A percentile compares a stretch with the other conserved stretches of the same genome.
Evolutionary conservation across 345 rosid genomes (phyloP).

Genomic region (Aegle marmelos): DNA sequence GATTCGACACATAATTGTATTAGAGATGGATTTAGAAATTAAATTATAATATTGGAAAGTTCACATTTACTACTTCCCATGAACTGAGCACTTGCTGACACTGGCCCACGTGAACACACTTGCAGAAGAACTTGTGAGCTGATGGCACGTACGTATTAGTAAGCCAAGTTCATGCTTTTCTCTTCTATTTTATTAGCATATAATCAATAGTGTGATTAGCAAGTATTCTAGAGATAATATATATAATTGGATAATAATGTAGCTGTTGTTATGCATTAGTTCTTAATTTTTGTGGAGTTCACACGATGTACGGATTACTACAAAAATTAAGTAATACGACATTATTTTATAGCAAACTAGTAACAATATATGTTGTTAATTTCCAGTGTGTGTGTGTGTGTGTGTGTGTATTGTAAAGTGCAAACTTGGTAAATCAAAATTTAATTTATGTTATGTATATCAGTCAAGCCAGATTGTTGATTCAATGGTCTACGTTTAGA

Average conservation of each 20-base stretch:
- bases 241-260: background rate
- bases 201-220: background rate
- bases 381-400: too few relatives aligned
- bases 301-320: too few relatives aligned
- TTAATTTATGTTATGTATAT: background rate
- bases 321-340: too few relatives aligned
- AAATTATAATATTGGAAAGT: background rate
- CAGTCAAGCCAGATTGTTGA: background rate
- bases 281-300: too few relatives aligned
- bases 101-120: conserved; percentile 32
- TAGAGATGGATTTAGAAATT: conserved; percentile 11
- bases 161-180: background rate
- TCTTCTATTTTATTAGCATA: background rate
- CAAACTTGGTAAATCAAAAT: too few relatives aligned
- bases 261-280: background rate
- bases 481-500: background rate
- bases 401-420: too few relatives aligned
- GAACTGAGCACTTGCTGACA: conserved; percentile 19
- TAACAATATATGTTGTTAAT: too few relatives aligned
- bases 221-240: too few relatives aligned
- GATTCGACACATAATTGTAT: conserved; percentile 21
- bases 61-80: conserved; percentile 12
- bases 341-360: too few relatives aligned
- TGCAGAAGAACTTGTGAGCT: conserved; percentile 5
- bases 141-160: background rate